A percentile compares a stretch with the other conserved stretches of the same genome.
These are phyloP conservation scores for Artomyces pyxidatus DNA, from an alignment of 768 basidiomycete genomes.

Conservation along the genomic window DNA sequence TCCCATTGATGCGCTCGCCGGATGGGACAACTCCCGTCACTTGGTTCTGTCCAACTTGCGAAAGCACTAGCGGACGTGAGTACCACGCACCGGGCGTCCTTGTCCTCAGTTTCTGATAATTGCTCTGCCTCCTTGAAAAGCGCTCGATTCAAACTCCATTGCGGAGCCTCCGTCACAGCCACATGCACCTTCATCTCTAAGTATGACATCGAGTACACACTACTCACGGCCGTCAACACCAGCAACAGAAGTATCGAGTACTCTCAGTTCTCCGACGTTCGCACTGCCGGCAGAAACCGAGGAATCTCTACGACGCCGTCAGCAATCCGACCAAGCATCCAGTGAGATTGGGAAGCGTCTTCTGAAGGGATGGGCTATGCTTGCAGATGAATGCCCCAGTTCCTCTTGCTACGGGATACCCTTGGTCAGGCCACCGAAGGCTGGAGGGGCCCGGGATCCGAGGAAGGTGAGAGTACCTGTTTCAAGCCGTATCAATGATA, in stretches of 20 bases:
- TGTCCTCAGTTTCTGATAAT: too few relatives aligned
- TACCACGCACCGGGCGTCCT: too few relatives aligned
- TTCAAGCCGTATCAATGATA: not conserved
- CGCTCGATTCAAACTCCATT: too few relatives aligned
- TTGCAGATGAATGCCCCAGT: slow-evolving; percentile 79
- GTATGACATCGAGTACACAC: slow-evolving; percentile 40
- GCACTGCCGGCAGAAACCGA: slow-evolving; percentile 58
- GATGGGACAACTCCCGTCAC: slow-evolving; percentile 33
- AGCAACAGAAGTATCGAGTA: slow-evolving; percentile 64
- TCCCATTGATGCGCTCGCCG: slow-evolving; percentile 74
- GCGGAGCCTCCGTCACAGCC: too few relatives aligned
- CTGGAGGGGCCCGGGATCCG: slow-evolving; percentile 50
- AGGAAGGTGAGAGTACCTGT: slow-evolving; percentile 42
- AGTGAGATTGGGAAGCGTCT: slow-evolving; percentile 71
- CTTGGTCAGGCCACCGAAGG: slow-evolving; percentile 70
- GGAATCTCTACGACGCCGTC: slow-evolving; percentile 56
- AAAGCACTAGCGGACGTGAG: slow-evolving; percentile 31
- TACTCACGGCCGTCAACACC: slow-evolving; percentile 66
- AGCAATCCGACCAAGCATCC: slow-evolving; percentile 77
- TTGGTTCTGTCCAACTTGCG: slow-evolving; percentile 61
- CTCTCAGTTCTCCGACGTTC: slow-evolving; percentile 54
- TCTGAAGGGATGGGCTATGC: slow-evolving; percentile 81
- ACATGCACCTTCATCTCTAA: slow-evolving; percentile 23
- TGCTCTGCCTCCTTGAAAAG: too few relatives aligned
- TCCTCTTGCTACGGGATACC: slow-evolving; percentile 68